Base-by-base conservation (phyloP, 129 eudicot species). In the Heracleum sosnowskyi region DNA sequence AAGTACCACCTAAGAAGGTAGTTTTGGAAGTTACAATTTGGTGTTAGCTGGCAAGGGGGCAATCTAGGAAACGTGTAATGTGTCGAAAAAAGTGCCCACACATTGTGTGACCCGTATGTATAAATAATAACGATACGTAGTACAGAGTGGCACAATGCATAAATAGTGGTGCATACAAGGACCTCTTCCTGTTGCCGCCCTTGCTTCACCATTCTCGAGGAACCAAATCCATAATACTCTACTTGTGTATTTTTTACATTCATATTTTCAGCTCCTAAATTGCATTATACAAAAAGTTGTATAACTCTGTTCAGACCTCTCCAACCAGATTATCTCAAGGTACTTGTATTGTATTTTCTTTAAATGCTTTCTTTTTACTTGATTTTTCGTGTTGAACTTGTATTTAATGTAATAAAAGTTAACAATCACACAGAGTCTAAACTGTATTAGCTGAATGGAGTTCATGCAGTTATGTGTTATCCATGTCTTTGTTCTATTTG, bases 141-240 rank as follows among this genome's bases (percentile, higher is more conserved):
- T 28, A 31, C 37, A 63, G 29, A 64, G 3, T 64, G 71, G 71
- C 71, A 64, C 39, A 66, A 31, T 28, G 72, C 72, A 66, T 66
- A 12, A 31, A 66, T 64, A 64, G 9, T 13, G 37, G 71, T 29
- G 71, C 71, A 16, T 66, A 3, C 72, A 12, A 33, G 72, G 39
- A 33, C 39, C 40, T 12, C 9, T 66, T 66, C 39, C 39, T 16
- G 10, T 60, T 60, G 68, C 68, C 68, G 68, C 34, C 68, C 66
- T 57, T 20, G 60, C 10, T 51, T 66, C 72, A 31, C 72, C 37
- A 64, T 28, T 64, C 22, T 64, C 71, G 71, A 64, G 71, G 71
- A 13, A 64, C 28, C 28, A 51, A 51, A 51, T 15, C 20, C n/a
- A 9, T 55, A 7, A 0, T 24, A 55, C 28, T 55, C 22, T 1